Base-by-base conservation (phyloP, 805 yeast genomes). In the Cyberlindnera japonica region DNA sequence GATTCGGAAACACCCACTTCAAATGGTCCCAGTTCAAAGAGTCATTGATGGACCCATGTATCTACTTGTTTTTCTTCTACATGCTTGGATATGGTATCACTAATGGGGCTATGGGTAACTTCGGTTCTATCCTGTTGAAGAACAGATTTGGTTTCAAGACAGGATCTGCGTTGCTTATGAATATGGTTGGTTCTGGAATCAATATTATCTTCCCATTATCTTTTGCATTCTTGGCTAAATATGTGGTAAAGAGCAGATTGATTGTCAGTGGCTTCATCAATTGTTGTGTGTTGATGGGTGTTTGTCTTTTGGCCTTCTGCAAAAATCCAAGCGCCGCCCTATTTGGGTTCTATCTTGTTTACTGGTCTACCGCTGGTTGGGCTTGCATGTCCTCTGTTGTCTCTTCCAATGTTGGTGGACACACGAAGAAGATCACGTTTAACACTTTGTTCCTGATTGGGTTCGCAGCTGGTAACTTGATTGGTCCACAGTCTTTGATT, bases 401-500 rank as follows among this genome's bases (percentile, higher is more conserved):
- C 32, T 57, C 67, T 23, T 63, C 75, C 4, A 71, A 83, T 57
- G 70, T 80, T 30, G 79, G 88, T 2, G 93, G 93, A 6, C 74
- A 77, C 45, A 81, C 90, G 14, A 85, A 85, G 60, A 79, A 82
- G 51, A 69, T 78, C 49, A 69, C 77, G 5, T 69, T 76, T 22
- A 75, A 76, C 41, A 80, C 82, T 6, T 58, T 79, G 16, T 72
- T 72, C 33, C 68, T 83, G 56, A 68, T 82, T 41, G 82, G 78
- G 5, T 84, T 80, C 56, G 77, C 84, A 29, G 74, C 76, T 33
- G 85, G 87, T 12, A 79, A 81, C 57, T 63, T 83, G 24, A 72
- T 81, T 41, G 91, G 90, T 2, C 89, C 93, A 5, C 88, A 82
- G 58, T 69, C 83, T 16, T 83, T 83, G 63, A 67, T 67, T 41